Evolutionary conservation across 1,284 basidiomycete genomes (phyloP).

Genomic region (Rhodotorula sp.): DNA sequence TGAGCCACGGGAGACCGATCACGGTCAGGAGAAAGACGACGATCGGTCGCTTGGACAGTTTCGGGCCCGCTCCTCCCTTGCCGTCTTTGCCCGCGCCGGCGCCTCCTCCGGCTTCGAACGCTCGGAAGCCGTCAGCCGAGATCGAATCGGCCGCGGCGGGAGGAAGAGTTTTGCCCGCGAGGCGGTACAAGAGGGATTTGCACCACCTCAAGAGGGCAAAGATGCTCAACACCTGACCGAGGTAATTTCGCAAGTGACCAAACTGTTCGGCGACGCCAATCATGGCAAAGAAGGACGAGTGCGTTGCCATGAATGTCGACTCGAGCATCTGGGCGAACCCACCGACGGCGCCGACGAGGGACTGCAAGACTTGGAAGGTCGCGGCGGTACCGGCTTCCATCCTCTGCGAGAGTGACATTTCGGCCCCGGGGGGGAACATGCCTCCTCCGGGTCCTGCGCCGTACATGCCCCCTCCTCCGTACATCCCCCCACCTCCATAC

Average conservation of each 20-base stretch:
- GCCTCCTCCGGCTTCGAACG: slow-evolving; percentile 35
- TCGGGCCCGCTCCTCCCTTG: slow-evolving; percentile 48
- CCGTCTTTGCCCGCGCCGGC: neutral
- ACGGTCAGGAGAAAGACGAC: slow-evolving; percentile 94
- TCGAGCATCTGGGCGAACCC: slow-evolving; percentile 98
- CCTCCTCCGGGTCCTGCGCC: slow-evolving; percentile 9
- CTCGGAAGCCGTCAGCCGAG: slow-evolving; percentile 38
- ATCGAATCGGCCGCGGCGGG: slow-evolving; percentile 9
- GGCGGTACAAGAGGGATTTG: slow-evolving; percentile 54
- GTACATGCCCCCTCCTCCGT: slow-evolving; percentile 47
- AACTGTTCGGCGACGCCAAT: slow-evolving; percentile 97
- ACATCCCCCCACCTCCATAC: slow-evolving; percentile 27
- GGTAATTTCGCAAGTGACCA: slow-evolving; percentile 71
- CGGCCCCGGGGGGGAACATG: slow-evolving; percentile 20
- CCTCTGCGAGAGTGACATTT: slow-evolving; percentile 70
- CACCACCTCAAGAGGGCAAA: slow-evolving; percentile 85
- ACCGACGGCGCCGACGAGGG: slow-evolving; percentile 91
- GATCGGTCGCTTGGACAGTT: slow-evolving; percentile 71
- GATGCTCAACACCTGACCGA: slow-evolving; percentile 88
- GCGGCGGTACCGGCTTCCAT: slow-evolving; percentile 46
- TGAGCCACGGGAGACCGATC: slow-evolving; percentile 88
- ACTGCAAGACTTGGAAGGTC: slow-evolving; percentile 81
- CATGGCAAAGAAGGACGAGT: slow-evolving; percentile 98
- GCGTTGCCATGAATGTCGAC: slow-evolving; percentile 97
- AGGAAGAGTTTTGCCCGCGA: slow-evolving; percentile 28